These are phyloP conservation scores for Cyclotella atomus DNA, from an alignment of 108 stramenopile genomes.

Conservation along the genomic window DNA sequence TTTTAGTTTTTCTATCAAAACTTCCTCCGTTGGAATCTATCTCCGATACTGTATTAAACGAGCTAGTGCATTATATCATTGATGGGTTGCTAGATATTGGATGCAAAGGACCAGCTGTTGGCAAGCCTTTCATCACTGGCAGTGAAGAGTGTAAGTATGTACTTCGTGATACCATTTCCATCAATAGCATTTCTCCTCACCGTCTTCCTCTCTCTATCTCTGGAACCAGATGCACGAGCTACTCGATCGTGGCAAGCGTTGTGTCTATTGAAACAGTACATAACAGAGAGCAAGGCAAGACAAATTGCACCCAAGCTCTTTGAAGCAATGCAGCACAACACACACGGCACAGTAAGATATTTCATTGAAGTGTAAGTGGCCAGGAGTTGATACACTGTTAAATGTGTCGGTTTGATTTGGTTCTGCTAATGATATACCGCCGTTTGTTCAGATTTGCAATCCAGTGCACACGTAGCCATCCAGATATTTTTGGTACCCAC, in stretches of 20 bases:
- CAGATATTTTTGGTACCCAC: conserved; percentile 55
- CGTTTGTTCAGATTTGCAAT: conserved; percentile 56
- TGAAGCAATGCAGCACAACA: conserved; percentile 52
- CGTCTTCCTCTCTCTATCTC: neutral
- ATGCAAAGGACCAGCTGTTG: conserved; percentile 38
- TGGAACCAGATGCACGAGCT: conserved; percentile 61
- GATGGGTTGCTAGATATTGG: conserved; percentile 58
- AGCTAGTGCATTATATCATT: conserved; percentile 70
- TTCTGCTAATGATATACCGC: neutral
- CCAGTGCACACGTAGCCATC: conserved; percentile 66
- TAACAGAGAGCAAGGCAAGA: conserved; percentile 67
- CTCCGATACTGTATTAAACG: conserved; percentile 51
- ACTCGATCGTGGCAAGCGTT: conserved; percentile 85
- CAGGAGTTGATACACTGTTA: too few relatives aligned
- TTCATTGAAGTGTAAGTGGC: conserved; percentile 73
- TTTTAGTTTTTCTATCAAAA: conserved; percentile 69
- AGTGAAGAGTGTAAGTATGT: conserved; percentile 49
- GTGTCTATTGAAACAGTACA: conserved; percentile 74
- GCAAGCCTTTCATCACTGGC: conserved; percentile 70
- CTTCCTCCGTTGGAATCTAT: conserved; percentile 59
- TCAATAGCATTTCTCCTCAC: neutral
- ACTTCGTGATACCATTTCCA: neutral
- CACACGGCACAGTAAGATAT: conserved; percentile 85
- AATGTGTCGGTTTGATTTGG: too few relatives aligned
- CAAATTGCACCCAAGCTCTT: conserved; percentile 59